Evolutionary conservation across 2,329 filamentous ascomycete genomes (phyloP), one percentile per base, ranked within the genome.

Genomic region (Paramyrothecium sp.): DNA sequence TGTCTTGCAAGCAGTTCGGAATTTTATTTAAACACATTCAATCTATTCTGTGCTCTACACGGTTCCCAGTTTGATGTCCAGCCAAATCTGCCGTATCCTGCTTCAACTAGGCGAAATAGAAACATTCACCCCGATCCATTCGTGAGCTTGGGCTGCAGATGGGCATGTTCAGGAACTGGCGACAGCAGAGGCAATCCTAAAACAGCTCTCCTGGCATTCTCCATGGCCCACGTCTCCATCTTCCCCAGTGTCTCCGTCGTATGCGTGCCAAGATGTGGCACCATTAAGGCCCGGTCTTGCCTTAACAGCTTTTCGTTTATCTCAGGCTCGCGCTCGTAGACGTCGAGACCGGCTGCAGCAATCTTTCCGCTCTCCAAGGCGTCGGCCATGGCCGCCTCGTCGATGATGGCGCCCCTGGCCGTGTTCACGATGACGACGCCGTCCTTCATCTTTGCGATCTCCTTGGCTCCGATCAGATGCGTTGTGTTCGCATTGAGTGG

Each of bases 211-310:
- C 61, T 53, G 0, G 68, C 68, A 34, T 70, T 70, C n/a, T 69
- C 63, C 56, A 69, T 68, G 5, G 66, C 67, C n/a, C 66, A 56
- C 4, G 59, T 51, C 41, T 69, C 65, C 68, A 70, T 69, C 55
- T 67, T 62, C 17, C 61, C 61, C 60, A 68, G 53, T 2, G 66
- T 69, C 51, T 89, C 87, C 11, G 79, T 72, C 0, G 85, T 89
- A 71, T 80, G 85, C 0, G 87, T 90, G 0, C 88, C 88, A 74
- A 90, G 81, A 65, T 90, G 88, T 38, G 88, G 88, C 48, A 90
- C 71, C 19, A 90, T 73, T 56, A 89, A 74, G 1, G 87, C 85
- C 60, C 83, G 78, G 4, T 80, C 80, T 62, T 88, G 89, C 54
- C 72, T 72, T 2, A 89, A 56, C 17, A 90, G 72, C 1, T 81